Evolutionary conservation across 2,329 filamentous ascomycete species (phyloP).

Genomic region (Aspergillus pseudotamarii): DNA sequence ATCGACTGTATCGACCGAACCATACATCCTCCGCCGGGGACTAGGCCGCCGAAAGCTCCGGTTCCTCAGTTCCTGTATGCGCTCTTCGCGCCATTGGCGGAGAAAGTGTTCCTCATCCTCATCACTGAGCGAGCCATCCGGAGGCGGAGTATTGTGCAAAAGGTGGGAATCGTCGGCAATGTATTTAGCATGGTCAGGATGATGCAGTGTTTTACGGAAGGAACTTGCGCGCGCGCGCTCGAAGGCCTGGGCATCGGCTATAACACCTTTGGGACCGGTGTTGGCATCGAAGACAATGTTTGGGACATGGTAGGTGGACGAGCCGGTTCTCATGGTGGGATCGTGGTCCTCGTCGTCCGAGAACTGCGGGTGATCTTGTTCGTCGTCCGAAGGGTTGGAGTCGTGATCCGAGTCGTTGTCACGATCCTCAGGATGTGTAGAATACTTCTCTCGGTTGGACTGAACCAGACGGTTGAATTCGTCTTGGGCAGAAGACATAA

Average conservation of each 20-base stretch:
- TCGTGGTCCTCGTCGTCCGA: constrained; percentile 38
- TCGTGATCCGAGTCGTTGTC: constrained; percentile 33
- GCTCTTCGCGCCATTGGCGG: constrained; percentile 78
- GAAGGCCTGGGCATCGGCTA: constrained; percentile 54
- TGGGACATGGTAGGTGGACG: constrained; percentile 46
- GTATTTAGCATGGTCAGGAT: constrained; percentile 32
- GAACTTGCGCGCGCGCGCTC: constrained; percentile 52
- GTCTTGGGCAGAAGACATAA: constrained; percentile 49
- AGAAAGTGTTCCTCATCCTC: constrained; percentile 81
- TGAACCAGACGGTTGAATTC: constrained; percentile 50
- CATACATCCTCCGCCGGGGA: constrained; percentile 77
- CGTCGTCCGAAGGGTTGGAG: constrained; percentile 27
- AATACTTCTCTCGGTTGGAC: constrained; percentile 37
- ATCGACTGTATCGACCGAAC: constrained; percentile 80
- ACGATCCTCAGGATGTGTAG: constrained; percentile 49
- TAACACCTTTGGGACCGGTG: constrained; percentile 55
- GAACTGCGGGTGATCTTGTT: constrained; percentile 33
- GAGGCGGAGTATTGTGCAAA: constrained; percentile 26
- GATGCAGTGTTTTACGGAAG: constrained; percentile 48
- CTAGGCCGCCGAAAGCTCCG: constrained; percentile 70
- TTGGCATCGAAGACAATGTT: constrained; percentile 52
- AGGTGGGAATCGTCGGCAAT: constrained; percentile 26
- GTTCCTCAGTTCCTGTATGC: constrained; percentile 75
- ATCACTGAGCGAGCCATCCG: constrained; percentile 46
- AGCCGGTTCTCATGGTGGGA: constrained; percentile 39